Conservation (phyloP, 176 grass and related monocot genomes). For the sorghum (Sorghum bicolor) region DNA sequence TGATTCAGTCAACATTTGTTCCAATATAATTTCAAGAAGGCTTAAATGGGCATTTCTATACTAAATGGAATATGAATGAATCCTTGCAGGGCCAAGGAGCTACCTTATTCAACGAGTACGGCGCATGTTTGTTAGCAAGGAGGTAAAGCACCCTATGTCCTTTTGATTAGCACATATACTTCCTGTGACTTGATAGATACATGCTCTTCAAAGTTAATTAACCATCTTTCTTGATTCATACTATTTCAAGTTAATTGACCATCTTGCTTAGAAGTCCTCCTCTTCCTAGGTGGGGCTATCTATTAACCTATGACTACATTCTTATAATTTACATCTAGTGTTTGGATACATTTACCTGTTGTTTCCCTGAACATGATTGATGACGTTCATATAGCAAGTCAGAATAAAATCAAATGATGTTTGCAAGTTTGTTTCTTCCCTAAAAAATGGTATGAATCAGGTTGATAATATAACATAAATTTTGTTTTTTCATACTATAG, state of each 20-base stretch:
- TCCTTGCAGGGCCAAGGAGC: conserved; percentile 44
- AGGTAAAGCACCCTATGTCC: conserved; percentile 14
- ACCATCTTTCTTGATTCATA: neutral
- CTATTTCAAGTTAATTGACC: neutral
- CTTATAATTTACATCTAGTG: conserved; percentile 12
- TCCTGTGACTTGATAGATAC: conserved; percentile 1
- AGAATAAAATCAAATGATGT: neutral
- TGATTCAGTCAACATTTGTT: neutral
- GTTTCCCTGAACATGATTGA: neutral
- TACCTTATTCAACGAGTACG: conserved; percentile 46
- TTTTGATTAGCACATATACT: neutral
- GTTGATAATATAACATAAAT: conserved; percentile 2
- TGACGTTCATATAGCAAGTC: neutral
- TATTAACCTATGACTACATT: neutral
- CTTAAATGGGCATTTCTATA: neutral
- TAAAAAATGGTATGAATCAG: neutral
- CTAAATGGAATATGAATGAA: neutral
- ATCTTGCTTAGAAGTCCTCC: conserved; percentile 21
- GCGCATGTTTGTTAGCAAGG: conserved; percentile 55
- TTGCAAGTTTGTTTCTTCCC: neutral
- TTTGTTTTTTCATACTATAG: conserved; percentile 16
- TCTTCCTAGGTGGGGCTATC: neutral
- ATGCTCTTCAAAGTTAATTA: neutral
- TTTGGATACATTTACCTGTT: neutral
- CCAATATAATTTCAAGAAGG: conserved; percentile 9